Evolutionary conservation across 805 yeast genomes (phyloP).

Genomic region (Candida easanensis): DNA sequence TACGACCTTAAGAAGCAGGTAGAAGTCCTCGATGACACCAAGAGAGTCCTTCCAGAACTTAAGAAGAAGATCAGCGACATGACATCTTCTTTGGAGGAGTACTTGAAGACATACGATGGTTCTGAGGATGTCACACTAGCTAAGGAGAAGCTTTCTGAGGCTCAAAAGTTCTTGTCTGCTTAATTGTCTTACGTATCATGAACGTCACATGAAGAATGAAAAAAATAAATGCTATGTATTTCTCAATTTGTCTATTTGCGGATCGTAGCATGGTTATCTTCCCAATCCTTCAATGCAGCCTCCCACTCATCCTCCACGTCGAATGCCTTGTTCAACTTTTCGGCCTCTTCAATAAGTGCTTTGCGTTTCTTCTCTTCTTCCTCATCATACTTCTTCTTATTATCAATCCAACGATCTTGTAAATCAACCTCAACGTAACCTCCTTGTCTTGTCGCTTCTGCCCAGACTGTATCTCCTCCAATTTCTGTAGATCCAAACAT

Average conservation of each 20-base stretch:
- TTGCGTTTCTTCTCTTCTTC: slow-evolving; percentile 47
- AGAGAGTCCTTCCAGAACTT: slow-evolving; percentile 48
- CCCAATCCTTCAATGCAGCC: slow-evolving; percentile 58
- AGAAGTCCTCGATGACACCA: slow-evolving; percentile 53
- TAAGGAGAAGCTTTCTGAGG: slow-evolving; percentile 24
- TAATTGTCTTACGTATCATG: background rate
- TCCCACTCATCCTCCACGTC: slow-evolving; percentile 75
- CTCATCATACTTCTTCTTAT: slow-evolving; percentile 74
- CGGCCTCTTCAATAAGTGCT: slow-evolving; percentile 40
- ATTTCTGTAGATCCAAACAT: slow-evolving; percentile 89
- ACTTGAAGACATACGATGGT: slow-evolving; percentile 36
- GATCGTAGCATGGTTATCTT: slow-evolving; percentile 27
- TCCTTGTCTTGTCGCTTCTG: slow-evolving; percentile 88
- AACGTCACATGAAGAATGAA: background rate
- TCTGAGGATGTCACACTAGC: slow-evolving; percentile 31
- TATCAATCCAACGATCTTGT: slow-evolving; percentile 94
- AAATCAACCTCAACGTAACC: slow-evolving; percentile 59
- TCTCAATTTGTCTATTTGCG: too few relatives aligned
- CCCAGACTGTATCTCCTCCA: slow-evolving; percentile 98
- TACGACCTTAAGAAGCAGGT: slow-evolving; percentile 60
- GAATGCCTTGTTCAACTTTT: slow-evolving; percentile 39
- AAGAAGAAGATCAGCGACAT: slow-evolving; percentile 41
- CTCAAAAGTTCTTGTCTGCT: slow-evolving; percentile 24
- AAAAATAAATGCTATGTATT: background rate
- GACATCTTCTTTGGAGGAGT: slow-evolving; percentile 37